These are phyloP conservation scores for Davidsoniella virescens DNA, from an alignment of 2,329 filamentous ascomycete genomes.

Conservation along the genomic window DNA sequence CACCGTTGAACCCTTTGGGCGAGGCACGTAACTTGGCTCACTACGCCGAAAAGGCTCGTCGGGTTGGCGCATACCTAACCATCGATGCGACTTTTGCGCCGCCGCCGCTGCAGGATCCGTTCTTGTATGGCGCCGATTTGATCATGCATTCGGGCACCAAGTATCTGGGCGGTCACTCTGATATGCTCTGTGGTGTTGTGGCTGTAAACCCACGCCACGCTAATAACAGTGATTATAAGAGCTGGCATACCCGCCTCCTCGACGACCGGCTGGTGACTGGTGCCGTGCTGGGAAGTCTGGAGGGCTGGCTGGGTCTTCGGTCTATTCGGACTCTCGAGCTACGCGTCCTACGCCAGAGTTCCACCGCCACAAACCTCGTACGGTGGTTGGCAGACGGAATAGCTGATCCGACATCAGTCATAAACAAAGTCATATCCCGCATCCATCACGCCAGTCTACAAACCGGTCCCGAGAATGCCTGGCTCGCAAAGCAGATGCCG, in stretches of 20 bases:
- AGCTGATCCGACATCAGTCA: slow-evolving; percentile 19
- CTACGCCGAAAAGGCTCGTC: slow-evolving; percentile 58
- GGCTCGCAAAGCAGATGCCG: slow-evolving; percentile 81
- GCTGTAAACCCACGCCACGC: slow-evolving; percentile 39
- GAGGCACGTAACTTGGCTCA: slow-evolving; percentile 55
- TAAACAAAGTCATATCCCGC: slow-evolving; percentile 39
- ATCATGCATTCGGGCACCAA: slow-evolving; percentile 92
- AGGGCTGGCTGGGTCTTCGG: slow-evolving; percentile 81
- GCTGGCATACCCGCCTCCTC: slow-evolving; percentile 45
- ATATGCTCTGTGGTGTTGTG: slow-evolving; percentile 79
- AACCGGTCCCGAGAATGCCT: slow-evolving; percentile 34
- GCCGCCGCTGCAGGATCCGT: slow-evolving; percentile 76
- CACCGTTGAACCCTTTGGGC: slow-evolving; percentile 81
- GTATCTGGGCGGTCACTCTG: slow-evolving; percentile 90
- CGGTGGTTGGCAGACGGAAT: slow-evolving; percentile 48
- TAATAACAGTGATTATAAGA: slow-evolving; percentile 17
- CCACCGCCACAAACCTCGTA: slow-evolving; percentile 53
- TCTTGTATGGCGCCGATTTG: slow-evolving; percentile 63
- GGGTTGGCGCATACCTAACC: slow-evolving; percentile 55
- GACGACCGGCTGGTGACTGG: slow-evolving; percentile 64
- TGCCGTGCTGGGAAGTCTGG: slow-evolving; percentile 71
- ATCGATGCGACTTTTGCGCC: slow-evolving; percentile 91
- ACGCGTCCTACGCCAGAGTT: slow-evolving; percentile 60
- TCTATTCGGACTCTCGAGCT: slow-evolving; percentile 76
- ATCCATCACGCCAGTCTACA: slow-evolving; percentile 73